Evolutionary conservation across 768 basidiomycete species (phyloP).

Genomic region (Hemileccinum impolitum): DNA sequence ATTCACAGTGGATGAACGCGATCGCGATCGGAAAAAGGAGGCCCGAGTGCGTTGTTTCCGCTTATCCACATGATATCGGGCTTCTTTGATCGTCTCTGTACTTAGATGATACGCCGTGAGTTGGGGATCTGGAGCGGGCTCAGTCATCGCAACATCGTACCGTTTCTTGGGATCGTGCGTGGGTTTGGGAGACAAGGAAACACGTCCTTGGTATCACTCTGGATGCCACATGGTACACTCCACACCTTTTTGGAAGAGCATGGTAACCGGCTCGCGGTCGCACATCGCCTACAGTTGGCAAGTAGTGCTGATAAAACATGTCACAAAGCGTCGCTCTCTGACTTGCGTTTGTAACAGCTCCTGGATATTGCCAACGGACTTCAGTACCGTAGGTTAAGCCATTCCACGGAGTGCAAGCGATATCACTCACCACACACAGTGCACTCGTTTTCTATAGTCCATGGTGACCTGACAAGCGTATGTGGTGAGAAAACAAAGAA

Average conservation of each 20-base stretch:
- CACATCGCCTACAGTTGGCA: slow-evolving; percentile 5
- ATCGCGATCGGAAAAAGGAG: background rate
- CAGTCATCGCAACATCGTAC: slow-evolving; percentile 1
- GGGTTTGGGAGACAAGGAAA: slow-evolving; percentile 8
- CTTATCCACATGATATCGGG: too few relatives aligned
- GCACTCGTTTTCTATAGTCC: slow-evolving; percentile 10
- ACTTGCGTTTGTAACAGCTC: background rate
- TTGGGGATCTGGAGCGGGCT: slow-evolving; percentile 7
- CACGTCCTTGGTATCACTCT: slow-evolving; percentile 4
- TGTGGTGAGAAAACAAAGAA: background rate
- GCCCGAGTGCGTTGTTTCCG: slow-evolving; percentile 2
- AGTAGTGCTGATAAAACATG: background rate
- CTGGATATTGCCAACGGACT: slow-evolving; percentile 9
- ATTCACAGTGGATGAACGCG: slow-evolving; percentile 2
- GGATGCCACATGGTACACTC: slow-evolving; percentile 9
- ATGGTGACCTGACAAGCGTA: slow-evolving; percentile 8
- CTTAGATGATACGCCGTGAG: slow-evolving; percentile 5
- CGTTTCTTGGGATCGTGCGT: slow-evolving; percentile 2
- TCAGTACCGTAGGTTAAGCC: background rate
- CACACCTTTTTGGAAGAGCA: slow-evolving; percentile 1
- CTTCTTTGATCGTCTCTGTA: background rate
- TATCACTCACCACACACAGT: background rate
- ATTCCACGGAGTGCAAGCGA: too few relatives aligned
- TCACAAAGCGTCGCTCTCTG: background rate
- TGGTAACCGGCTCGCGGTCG: background rate